phyloP scores from a whole-genome alignment of 1,139 yeast genomes.

The Pichia sp. region DNA sequence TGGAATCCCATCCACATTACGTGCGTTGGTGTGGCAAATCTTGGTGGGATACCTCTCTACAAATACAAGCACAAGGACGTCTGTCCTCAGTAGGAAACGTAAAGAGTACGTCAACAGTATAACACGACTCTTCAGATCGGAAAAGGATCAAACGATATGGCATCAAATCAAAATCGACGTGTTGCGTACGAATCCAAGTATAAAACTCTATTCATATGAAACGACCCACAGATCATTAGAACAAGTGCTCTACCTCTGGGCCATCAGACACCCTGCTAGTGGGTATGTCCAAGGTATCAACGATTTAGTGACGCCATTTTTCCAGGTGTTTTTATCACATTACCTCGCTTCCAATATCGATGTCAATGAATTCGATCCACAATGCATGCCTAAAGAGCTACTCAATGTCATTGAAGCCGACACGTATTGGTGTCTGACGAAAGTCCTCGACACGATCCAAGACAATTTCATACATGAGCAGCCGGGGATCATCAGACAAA shows the following conservation, averaged over 20 bases:
- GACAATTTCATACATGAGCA: conserved; percentile 98
- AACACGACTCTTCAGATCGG: conserved; percentile 50
- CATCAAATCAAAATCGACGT: conserved; percentile 97
- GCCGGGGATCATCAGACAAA: conserved; percentile 95
- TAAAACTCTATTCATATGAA: conserved; percentile 65
- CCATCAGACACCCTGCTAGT: conserved; percentile 95
- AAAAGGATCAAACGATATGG: conserved; percentile 79
- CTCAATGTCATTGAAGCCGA: conserved; percentile 81
- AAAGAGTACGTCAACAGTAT: conserved; percentile 83
- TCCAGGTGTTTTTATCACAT: conserved; percentile 76
- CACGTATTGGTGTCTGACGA: conserved; percentile 93
- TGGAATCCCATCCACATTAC: conserved; percentile 80
- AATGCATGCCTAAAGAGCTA: conserved; percentile 52
- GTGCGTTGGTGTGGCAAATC: conserved; percentile 90
- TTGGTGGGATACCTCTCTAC: conserved; percentile 89
- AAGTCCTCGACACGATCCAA: conserved; percentile 88
- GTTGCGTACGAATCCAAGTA: conserved; percentile 89
- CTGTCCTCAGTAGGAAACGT: conserved; percentile 74
- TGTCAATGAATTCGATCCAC: conserved; percentile 61
- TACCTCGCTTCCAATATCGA: conserved; percentile 49
- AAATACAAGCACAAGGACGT: conserved; percentile 69
- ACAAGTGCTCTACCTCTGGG: conserved; percentile 88
- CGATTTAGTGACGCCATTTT: conserved; percentile 93
- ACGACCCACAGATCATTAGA: conserved; percentile 79
- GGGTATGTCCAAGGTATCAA: conserved; percentile 99